Evolutionary conservation across 148 eudicot species (phyloP).

Genomic region (Euryodendron excelsum): DNA sequence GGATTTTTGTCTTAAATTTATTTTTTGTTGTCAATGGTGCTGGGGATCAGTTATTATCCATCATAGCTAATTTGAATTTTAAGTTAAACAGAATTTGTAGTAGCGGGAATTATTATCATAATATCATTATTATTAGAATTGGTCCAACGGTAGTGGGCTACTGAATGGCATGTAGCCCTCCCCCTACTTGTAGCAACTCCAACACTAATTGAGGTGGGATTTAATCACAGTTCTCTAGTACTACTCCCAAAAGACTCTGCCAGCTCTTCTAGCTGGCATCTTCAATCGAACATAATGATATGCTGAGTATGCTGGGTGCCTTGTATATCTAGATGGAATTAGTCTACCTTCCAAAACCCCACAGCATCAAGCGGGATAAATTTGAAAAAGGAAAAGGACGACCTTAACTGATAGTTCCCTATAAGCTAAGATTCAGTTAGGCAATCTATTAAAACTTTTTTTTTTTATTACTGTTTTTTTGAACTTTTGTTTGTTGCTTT

Average conservation of each 20-base stretch:
- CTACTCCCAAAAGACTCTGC: not conserved
- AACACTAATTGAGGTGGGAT: not conserved
- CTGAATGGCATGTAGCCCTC: not conserved
- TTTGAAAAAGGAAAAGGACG: too few species aligned
- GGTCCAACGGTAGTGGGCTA: not conserved
- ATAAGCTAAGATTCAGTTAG: not conserved
- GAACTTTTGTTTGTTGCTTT: not conserved
- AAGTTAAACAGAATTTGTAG: not conserved
- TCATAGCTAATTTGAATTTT: not conserved
- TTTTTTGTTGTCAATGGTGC: not conserved
- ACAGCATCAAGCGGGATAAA: too few species aligned
- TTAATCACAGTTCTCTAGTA: too few species aligned
- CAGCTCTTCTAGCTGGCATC: too few species aligned
- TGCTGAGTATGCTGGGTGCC: too few species aligned
- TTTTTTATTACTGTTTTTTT: not conserved
- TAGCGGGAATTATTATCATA: not conserved
- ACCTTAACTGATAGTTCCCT: too few species aligned
- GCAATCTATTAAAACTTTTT: slow-evolving; percentile 11
- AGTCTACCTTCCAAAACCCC: too few species aligned
- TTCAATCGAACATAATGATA: not conserved
- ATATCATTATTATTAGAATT: not conserved
- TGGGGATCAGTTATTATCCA: not conserved
- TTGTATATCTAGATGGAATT: too few species aligned
- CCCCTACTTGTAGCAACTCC: not conserved
- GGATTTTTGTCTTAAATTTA: too few species aligned